A percentile compares a stretch with the other conserved stretches of the same genome.
phyloP scores from a whole-genome alignment of 768 basidiomycete species.

The Hemileccinum impolitum region DNA sequence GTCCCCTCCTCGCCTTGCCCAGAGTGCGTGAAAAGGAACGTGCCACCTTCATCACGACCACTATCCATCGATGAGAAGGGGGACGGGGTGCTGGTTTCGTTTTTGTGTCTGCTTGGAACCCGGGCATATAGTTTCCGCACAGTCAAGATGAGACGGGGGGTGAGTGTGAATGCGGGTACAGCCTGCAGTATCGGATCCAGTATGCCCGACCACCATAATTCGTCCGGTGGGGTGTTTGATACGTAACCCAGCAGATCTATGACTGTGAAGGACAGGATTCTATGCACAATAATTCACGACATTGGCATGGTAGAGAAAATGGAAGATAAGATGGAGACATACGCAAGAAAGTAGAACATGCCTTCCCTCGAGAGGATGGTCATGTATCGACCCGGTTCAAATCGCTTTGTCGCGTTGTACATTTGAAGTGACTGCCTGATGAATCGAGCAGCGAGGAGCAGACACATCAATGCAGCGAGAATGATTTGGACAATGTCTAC shows the following conservation, averaged over 20 bases:
- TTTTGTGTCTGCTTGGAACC: not conserved
- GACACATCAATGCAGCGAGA: too few relatives aligned
- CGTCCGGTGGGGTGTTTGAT: too few relatives aligned
- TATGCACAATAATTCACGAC: not conserved
- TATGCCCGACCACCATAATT: not conserved
- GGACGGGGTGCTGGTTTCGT: not conserved
- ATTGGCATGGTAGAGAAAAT: not conserved
- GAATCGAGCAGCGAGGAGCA: not conserved
- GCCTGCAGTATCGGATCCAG: too few relatives aligned
- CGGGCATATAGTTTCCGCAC: not conserved
- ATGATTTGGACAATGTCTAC: too few relatives aligned
- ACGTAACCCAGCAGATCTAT: not conserved
- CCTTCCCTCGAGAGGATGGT: not conserved
- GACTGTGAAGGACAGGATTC: not conserved
- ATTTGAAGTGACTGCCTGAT: not conserved
- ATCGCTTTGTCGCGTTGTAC: not conserved
- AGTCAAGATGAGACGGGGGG: not conserved
- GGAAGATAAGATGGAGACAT: not conserved
- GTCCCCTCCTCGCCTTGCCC: too few relatives aligned
- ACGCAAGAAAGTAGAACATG: not conserved
- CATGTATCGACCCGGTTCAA: not conserved
- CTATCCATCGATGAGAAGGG: not conserved
- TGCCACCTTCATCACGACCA: too few relatives aligned
- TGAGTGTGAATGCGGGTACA: not conserved
- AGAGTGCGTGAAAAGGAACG: constrained; percentile 12